Conservation (phyloP, 2,329 filamentous ascomycete genomes). For the Epichloe glyceriae region DNA sequence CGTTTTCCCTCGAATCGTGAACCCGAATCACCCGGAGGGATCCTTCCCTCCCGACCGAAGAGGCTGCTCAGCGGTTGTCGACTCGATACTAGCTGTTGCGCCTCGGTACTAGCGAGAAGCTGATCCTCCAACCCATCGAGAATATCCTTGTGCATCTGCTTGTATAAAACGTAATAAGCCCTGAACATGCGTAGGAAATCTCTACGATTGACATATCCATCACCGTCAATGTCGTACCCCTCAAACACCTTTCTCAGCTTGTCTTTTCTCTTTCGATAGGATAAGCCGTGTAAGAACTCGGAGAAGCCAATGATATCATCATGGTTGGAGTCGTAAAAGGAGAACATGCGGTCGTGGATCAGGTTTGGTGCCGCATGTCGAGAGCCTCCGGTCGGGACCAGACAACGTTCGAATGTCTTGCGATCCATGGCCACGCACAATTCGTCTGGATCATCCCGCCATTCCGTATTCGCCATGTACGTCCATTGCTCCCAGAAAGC, state of each 20-base stretch:
- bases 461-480: constrained; percentile 79
- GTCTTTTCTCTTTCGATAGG: constrained; percentile 54
- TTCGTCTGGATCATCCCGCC: constrained; percentile 65
- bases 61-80: constrained; percentile 62
- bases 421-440: constrained; percentile 78
- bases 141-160: constrained; percentile 78
- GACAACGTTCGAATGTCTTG: constrained; percentile 81
- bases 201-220: constrained; percentile 72
- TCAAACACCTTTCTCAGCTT: constrained; percentile 65
- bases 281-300: constrained; percentile 77
- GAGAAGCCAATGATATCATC: constrained; percentile 85
- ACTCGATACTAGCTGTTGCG: constrained; percentile 62
- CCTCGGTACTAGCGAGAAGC: constrained; percentile 59
- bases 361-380: constrained; percentile 71
- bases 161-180: constrained; percentile 82
- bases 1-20: constrained; percentile 50
- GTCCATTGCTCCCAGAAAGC: constrained; percentile 96
- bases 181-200: constrained; percentile 88
- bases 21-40: constrained; percentile 48
- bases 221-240: constrained; percentile 80
- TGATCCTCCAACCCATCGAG: constrained; percentile 67
- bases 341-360: constrained; percentile 92
- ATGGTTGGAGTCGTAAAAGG: constrained; percentile 85
- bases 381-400: constrained; percentile 73
- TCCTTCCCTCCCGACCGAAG: constrained; percentile 60